Conservation (phyloP, 768 basidiomycete genomes). For the Fibroporia radiculosa region DNA sequence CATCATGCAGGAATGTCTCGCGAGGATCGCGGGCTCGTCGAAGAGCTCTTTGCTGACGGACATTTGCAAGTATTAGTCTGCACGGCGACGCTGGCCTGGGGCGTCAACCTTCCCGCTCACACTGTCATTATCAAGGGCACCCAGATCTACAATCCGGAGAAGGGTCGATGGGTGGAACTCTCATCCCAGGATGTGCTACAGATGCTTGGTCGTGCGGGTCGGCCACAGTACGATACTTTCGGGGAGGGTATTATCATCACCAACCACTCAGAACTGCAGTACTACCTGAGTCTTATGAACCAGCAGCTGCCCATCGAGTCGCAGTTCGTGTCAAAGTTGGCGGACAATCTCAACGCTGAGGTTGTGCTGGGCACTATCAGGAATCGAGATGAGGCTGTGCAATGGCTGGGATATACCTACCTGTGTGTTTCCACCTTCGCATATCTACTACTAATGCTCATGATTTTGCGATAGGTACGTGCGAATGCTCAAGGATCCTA, state of each 20-base stretch:
- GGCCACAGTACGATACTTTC: conserved; percentile 94
- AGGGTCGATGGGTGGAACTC: conserved; percentile 95
- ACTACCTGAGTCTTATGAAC: conserved; percentile 91
- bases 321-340: conserved; percentile 86
- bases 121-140: conserved; percentile 99
- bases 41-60: conserved; percentile 90
- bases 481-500: conserved; percentile 87
- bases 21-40: conserved; percentile 85
- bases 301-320: conserved; percentile 97
- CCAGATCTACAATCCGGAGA: conserved; percentile 98
- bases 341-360: conserved; percentile 96
- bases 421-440: conserved; percentile 55
- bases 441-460: conserved; percentile 9
- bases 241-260: conserved; percentile 99
- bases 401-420: conserved; percentile 96
- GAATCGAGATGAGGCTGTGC: conserved; percentile 94
- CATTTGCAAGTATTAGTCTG: conserved; percentile 92
- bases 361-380: conserved; percentile 91
- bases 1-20: conserved; percentile 97
- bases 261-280: conserved; percentile 94
- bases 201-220: conserved; percentile 97
- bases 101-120: conserved; percentile 96
- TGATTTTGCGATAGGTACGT: conserved; percentile 60
- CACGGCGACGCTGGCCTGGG: conserved; percentile 98
- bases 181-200: conserved; percentile 95